Evolutionary conservation across 2,329 filamentous ascomycete genomes (phyloP).

Genomic region (Penicillium verrucosum): DNA sequence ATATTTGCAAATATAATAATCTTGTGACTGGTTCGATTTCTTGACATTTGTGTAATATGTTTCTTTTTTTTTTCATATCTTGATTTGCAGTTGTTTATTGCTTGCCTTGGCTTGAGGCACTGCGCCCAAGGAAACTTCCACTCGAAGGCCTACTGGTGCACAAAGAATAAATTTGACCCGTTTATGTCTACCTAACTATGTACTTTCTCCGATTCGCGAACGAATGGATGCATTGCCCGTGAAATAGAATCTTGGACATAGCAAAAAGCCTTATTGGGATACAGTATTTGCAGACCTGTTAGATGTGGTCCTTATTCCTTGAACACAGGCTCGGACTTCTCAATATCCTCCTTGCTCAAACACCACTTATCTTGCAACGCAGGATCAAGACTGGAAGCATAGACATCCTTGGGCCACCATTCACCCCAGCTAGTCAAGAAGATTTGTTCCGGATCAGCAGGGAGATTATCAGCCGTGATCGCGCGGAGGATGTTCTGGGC

Average conservation of each 20-base stretch:
- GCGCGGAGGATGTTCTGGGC: conserved; percentile 25
- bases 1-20: conserved; percentile 9
- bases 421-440: conserved; percentile 31
- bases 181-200: background rate
- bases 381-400: conserved; percentile 19
- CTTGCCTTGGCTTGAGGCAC: too few relatives aligned
- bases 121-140: too few relatives aligned
- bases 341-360: conserved; percentile 23
- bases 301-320: background rate
- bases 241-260: background rate
- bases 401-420: conserved; percentile 29
- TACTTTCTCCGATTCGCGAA: background rate
- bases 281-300: background rate
- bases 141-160: too few relatives aligned
- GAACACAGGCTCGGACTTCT: conserved; percentile 15
- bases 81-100: too few relatives aligned
- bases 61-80: too few relatives aligned
- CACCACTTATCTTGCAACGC: conserved; percentile 27
- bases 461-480: conserved; percentile 16
- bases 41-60: background rate
- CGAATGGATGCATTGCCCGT: background rate
- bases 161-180: too few relatives aligned
- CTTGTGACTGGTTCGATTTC: background rate
- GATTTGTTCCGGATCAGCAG: conserved; percentile 23
- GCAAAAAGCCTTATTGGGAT: background rate